Conservation (phyloP, 1,139 yeast species). For the Suhomyces kunorum region DNA sequence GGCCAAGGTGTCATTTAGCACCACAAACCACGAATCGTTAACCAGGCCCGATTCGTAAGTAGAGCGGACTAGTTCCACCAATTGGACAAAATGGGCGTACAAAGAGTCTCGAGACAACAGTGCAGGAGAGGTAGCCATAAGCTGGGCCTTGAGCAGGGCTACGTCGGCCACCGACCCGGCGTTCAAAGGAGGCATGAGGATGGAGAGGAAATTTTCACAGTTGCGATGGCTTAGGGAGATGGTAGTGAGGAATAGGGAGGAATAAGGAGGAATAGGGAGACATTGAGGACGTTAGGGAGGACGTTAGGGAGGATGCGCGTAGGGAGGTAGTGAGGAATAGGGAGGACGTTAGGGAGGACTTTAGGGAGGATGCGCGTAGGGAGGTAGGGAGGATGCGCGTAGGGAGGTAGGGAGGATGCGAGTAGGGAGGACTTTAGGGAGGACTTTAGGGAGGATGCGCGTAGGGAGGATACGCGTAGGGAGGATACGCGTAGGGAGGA, state of each 20-base stretch:
- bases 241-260: background rate
- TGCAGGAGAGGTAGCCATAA: constrained; percentile 7
- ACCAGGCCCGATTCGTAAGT: constrained; percentile 12
- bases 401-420: too few species aligned
- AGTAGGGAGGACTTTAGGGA: too few species aligned
- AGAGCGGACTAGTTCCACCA: constrained; percentile 2
- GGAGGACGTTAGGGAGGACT: too few species aligned
- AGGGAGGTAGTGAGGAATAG: too few species aligned
- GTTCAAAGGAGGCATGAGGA: constrained; percentile 7
- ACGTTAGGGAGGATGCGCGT: too few species aligned
- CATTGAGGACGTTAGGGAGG: too few species aligned
- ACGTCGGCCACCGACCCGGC: constrained; percentile 4
- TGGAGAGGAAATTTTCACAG: background rate
- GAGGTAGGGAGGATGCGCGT: too few species aligned
- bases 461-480: too few species aligned
- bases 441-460: too few species aligned
- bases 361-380: too few species aligned
- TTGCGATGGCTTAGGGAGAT: background rate
- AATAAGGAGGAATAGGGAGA: too few species aligned
- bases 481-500: too few species aligned
- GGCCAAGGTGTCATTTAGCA: constrained; percentile 60
- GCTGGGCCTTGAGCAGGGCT: constrained; percentile 6
- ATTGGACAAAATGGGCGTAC: background rate
- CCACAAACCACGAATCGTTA: constrained; percentile 16
- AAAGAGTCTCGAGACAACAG: background rate